Evolutionary conservation across 2,329 filamentous ascomycete genomes (phyloP), one percentile per base, ranked within the genome.

Genomic region (Verruconis gallopava): DNA sequence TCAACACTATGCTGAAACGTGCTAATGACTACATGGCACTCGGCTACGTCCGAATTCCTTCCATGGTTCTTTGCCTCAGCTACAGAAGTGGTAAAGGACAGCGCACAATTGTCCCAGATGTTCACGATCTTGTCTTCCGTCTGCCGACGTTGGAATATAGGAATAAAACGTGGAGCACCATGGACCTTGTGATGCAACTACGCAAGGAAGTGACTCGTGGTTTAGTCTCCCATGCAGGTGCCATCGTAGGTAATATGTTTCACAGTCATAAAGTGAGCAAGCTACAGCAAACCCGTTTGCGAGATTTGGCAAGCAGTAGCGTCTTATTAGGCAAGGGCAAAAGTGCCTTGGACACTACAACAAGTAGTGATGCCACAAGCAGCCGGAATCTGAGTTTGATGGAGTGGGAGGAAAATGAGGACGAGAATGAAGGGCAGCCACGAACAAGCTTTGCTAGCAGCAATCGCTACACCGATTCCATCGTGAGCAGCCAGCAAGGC

Each of bases 151-250:
- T 98, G 37, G 91, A 98, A 59, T 96, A 94, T 65, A 78, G 85
- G 48, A 98, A 98, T 70, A 98, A 98, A 68, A 96, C 88, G 5
- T 98, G 91, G 91, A 95, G 86, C 4, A 98, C 96, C 58, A 73
- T 98, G 4, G 91, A 98, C 55, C 75, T 98, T 6, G 88, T 89
- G 1, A 70, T 96, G 37, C 82, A 86, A 12, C 71, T 98, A 42
- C 96, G 98, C 66, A 93, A 88, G 57, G 88, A 93, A 37, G 83
- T 96, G 44, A 85, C 94, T 56, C 84, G 86, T 55, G 89, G 91
- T 0, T 71, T 98, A 36, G 93, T 98, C 53, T 91, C 85, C 2
- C 91, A 98, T 56, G 88, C 89, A 1, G 91, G 91, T 25, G 86
- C 91, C 44, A 95, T 98, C 50, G 85, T 98, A 38, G 85, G 89